Percentiles rank a stretch among this genome's conserved stretches.
These are phyloP conservation scores for Pestalotiopsis sp. DNA, from an alignment of 2,329 filamentous ascomycete species.

Conservation along the genomic window DNA sequence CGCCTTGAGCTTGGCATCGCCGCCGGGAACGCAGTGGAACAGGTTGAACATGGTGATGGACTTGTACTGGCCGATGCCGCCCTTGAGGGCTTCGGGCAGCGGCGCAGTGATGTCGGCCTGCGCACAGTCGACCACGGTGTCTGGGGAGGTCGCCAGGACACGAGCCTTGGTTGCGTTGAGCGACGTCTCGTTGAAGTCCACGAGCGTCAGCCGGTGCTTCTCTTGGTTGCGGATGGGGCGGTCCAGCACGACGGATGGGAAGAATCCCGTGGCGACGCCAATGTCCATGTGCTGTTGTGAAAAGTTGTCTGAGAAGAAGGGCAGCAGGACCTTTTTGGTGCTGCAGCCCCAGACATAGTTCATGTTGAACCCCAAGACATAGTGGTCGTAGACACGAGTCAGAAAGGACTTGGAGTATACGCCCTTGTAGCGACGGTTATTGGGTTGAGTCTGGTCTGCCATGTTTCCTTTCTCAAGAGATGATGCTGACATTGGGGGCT, in stretches of 20 bases:
- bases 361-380: conserved; percentile 37
- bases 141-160: conserved; percentile 22
- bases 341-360: conserved; percentile 38
- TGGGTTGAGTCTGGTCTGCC: background rate
- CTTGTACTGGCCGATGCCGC: conserved; percentile 34
- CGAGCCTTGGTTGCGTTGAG: conserved; percentile 30
- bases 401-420: conserved; percentile 10
- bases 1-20: conserved; percentile 29
- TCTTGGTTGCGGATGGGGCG: conserved; percentile 16
- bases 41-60: conserved; percentile 46
- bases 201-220: conserved; percentile 33
- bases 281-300: conserved; percentile 39
- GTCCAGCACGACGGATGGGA: conserved; percentile 30
- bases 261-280: conserved; percentile 42
- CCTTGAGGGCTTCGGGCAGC: conserved; percentile 26
- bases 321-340: conserved; percentile 28
- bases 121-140: conserved; percentile 27
- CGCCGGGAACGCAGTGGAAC: conserved; percentile 42
- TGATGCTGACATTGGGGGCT: background rate
- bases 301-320: conserved; percentile 36
- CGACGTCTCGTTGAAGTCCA: conserved; percentile 36
- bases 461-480: background rate
- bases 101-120: conserved; percentile 37
- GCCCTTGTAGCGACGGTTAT: conserved; percentile 6
- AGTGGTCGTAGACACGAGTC: conserved; percentile 30